Base-by-base conservation (phyloP, 441 rosid genomes). In the Breynia disticha region DNA sequence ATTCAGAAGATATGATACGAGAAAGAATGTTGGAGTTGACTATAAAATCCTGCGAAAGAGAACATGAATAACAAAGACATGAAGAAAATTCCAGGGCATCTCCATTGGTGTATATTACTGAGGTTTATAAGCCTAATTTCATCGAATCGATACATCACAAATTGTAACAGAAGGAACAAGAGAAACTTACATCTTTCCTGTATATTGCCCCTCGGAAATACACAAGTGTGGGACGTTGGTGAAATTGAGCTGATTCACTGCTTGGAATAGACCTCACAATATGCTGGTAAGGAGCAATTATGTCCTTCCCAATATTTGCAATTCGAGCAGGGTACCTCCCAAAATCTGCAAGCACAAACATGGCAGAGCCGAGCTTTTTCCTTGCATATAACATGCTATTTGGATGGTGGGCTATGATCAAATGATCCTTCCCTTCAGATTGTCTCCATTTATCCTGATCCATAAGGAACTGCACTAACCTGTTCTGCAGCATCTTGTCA, bases 401-500 rank as follows among this genome's bases (percentile, higher is more conserved):
- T 2, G 98, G 98, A 77, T 93, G 98, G 50, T 93, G 98, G n/a
- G 98, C 95, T 21, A 88, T 56, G 37, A 93, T 77, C 59, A 93
- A 46, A 72, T 93, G 98, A 69, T 88, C 88, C 65, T 55, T 80
- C 56, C 98, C 98, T 28, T 72, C 80, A 16, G 60, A 73, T 50
- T 76, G 74, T 61, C 84, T 93, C 98, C 98, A 93, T 61, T 78
- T 91, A 48, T 75, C 72, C 61, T 39, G 85, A 24, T 52, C 55
- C 48, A 49, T 72, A 72, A 91, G 60, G 67, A 79, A 81, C 68
- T 75, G 66, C 44, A 84, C 82, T 67, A 91, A 57, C 59, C 68
- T 81, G 11, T 53, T 65, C 70, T 91, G 98, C 76, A 91, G 61
- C 70, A 71, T 59, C 54, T 70, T 77, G 76, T 91, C 73, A 43